Evolutionary conservation across 2,329 filamentous ascomycete species (phyloP).

Genomic region (Xylariaceae sp.): DNA sequence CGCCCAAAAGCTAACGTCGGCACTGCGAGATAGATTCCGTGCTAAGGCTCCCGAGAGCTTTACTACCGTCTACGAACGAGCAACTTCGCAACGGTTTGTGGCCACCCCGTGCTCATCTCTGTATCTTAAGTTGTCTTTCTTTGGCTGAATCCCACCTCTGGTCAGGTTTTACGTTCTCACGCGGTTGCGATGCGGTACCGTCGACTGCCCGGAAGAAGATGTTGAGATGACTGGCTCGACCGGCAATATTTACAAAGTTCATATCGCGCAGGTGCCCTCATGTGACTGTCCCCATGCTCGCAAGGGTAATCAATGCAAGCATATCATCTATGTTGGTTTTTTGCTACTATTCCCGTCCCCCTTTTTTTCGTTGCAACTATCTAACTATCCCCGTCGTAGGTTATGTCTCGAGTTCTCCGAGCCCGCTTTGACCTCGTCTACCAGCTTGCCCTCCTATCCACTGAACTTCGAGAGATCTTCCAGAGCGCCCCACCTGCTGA

Average conservation of each 20-base stretch:
- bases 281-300: constrained; percentile 63
- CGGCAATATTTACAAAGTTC: constrained; percentile 68
- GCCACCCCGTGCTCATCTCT: background rate
- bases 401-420: constrained; percentile 64
- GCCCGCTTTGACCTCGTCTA: constrained; percentile 63
- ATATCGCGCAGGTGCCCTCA: constrained; percentile 54
- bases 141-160: background rate
- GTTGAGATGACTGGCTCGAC: constrained; percentile 68
- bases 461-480: constrained; percentile 66
- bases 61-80: constrained; percentile 44
- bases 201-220: constrained; percentile 53
- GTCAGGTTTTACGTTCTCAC: constrained; percentile 53
- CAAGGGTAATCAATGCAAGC: constrained; percentile 67
- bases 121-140: background rate
- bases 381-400: constrained; percentile 39
- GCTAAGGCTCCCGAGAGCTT: constrained; percentile 10
- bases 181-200: constrained; percentile 44
- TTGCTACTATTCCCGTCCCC: too few species aligned
- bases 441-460: constrained; percentile 64
- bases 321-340: constrained; percentile 61
- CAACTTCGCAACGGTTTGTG: constrained; percentile 46
- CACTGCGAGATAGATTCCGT: constrained; percentile 11
- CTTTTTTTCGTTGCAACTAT: background rate
- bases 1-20: background rate
- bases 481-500: constrained; percentile 58